Percentiles rank a stretch among this genome's conserved stretches.
Evolutionary conservation across 305 asterid genomes (phyloP).

Genomic region (Fraxinus dipetala): DNA sequence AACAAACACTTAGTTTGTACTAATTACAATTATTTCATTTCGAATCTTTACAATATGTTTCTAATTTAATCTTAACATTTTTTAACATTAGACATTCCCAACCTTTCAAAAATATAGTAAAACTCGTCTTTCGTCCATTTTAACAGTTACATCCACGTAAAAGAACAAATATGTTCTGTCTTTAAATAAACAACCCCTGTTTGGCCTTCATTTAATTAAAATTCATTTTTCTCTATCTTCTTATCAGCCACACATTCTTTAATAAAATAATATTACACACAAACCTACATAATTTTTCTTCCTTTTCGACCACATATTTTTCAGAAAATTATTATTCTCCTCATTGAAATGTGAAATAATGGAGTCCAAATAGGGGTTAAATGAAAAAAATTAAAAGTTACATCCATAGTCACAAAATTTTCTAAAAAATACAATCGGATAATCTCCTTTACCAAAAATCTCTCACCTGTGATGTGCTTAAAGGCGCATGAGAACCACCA

Average conservation of each 20-base stretch:
- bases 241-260: not conserved
- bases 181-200: not conserved
- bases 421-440: no score
- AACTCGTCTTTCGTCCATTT: not conserved
- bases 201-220: no score
- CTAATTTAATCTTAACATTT: not conserved
- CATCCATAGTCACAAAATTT: not conserved
- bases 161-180: not conserved
- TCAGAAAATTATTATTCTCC: not conserved
- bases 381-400: not conserved
- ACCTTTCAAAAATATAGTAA: not conserved
- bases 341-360: not conserved
- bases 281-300: no score
- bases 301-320: no score
- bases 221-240: no score
- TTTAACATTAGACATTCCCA: no score
- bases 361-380: not conserved
- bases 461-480: not conserved
- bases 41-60: not conserved
- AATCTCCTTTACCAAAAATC: not conserved
- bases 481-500: not conserved
- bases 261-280: not conserved
- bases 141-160: not conserved
- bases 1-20: no score
- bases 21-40: constrained; percentile 7